Conservation (phyloP, 495 filamentous ascomycete species). For the Zalerion maritima region DNA sequence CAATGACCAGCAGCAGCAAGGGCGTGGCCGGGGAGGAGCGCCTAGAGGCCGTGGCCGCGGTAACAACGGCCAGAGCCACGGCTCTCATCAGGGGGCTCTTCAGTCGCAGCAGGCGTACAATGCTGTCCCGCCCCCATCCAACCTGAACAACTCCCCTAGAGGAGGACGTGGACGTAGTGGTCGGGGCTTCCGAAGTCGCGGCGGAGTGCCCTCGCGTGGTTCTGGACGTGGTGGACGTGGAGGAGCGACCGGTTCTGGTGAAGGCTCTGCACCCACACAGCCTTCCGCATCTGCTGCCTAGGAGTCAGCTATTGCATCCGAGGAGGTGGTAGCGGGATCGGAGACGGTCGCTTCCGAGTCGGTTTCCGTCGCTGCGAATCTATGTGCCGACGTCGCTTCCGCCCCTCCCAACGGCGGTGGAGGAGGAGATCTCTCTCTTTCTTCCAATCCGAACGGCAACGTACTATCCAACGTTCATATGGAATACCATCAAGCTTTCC, state of each 20-base stretch:
- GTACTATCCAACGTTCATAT: too few species aligned
- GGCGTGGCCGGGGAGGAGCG: constrained; percentile 6
- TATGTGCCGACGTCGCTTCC: too few species aligned
- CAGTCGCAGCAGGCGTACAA: constrained; percentile 48
- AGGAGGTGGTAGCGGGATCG: too few species aligned
- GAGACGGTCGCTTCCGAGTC: too few species aligned
- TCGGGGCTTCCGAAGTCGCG: constrained; percentile 9
- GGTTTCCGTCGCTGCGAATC: too few species aligned
- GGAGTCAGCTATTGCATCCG: not conserved
- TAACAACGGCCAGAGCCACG: constrained; percentile 7
- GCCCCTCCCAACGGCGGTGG: too few species aligned
- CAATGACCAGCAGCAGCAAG: constrained; percentile 9
- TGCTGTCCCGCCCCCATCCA: constrained; percentile 67
- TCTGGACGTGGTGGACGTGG: constrained; percentile 8
- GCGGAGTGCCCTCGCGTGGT: constrained; percentile 12
- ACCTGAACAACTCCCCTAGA: constrained; percentile 39
- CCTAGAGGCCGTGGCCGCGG: constrained; percentile 14
- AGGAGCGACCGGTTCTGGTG: constrained; percentile 9
- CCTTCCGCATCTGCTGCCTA: not conserved
- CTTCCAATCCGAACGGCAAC: too few species aligned
- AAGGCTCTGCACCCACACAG: constrained; percentile 12
- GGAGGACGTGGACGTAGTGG: constrained; percentile 36
- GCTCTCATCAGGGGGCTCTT: constrained; percentile 12
- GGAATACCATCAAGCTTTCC: too few species aligned
- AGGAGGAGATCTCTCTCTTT: too few species aligned